A percentile compares a stretch with the other conserved stretches of the same genome.
Conservation (phyloP, 495 filamentous ascomycete species). For the Articulospora tetracladia region DNA sequence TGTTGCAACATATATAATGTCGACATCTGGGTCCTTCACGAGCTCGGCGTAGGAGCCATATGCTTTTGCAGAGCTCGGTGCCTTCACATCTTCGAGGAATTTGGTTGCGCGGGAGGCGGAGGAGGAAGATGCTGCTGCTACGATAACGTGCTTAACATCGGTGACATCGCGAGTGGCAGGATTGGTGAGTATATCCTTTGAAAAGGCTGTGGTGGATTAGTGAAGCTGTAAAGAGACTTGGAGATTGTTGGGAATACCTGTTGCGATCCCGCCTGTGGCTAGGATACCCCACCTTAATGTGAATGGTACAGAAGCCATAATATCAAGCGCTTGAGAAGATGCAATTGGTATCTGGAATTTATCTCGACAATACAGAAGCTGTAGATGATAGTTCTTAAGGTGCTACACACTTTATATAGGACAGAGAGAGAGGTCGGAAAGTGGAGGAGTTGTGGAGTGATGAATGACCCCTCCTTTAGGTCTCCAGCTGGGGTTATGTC, state of each 20-base stretch:
- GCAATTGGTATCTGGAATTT: neutral
- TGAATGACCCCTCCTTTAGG: too few relatives aligned
- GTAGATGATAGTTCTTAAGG: too few relatives aligned
- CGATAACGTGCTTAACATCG: conserved; percentile 75
- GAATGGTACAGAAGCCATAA: conserved; percentile 38
- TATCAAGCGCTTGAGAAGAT: neutral
- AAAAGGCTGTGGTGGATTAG: conserved; percentile 53
- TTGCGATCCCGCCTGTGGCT: conserved; percentile 78
- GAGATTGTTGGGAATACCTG: conserved; percentile 43
- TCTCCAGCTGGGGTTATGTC: too few relatives aligned
- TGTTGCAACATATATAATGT: conserved; percentile 90
- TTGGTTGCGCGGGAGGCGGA: conserved; percentile 61
- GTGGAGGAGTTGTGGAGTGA: too few relatives aligned
- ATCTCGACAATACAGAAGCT: neutral
- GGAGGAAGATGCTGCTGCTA: conserved; percentile 78
- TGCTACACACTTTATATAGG: too few relatives aligned
- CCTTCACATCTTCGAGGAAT: conserved; percentile 66
- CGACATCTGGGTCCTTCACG: conserved; percentile 49
- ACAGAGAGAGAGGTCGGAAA: too few relatives aligned
- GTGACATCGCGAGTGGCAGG: conserved; percentile 65
- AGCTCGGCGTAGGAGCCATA: conserved; percentile 82
- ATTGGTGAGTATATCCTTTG: conserved; percentile 76
- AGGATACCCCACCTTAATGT: conserved; percentile 77
- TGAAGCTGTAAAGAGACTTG: neutral
- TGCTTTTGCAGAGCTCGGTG: conserved; percentile 61